A percentile compares a stretch with the other conserved stretches of the same genome.
These are phyloP conservation scores for Turritis glabra DNA, from an alignment of 345 rosid genomes.

Conservation along the genomic window DNA sequence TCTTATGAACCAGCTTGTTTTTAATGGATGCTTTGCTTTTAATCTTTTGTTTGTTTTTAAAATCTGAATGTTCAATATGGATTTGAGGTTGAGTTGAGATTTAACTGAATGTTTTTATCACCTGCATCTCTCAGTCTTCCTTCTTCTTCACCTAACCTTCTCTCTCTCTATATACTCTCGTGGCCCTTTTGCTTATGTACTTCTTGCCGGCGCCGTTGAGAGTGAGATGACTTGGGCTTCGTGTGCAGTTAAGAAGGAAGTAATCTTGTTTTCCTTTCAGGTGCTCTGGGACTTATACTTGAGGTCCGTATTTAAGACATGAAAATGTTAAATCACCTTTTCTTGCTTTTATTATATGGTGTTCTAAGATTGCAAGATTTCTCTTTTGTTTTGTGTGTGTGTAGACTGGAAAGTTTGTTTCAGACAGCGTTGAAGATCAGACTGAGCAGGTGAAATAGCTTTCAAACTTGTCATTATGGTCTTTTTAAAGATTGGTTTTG, in stretches of 20 bases:
- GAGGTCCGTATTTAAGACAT: slow-evolving; percentile 55
- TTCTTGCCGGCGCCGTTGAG: slow-evolving; percentile 24
- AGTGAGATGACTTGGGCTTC: slow-evolving; percentile 40
- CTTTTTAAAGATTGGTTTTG: slow-evolving; percentile 12
- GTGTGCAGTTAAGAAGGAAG: slow-evolving; percentile 63
- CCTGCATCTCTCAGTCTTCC: not conserved
- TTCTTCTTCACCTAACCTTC: slow-evolving; percentile 37
- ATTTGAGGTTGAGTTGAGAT: too few relatives aligned
- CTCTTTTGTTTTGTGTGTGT: slow-evolving; percentile 1
- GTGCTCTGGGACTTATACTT: slow-evolving; percentile 82
- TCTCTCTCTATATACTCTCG: not conserved
- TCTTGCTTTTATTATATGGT: too few relatives aligned
- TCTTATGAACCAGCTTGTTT: too few relatives aligned
- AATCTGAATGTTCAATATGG: too few relatives aligned
- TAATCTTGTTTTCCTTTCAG: slow-evolving; percentile 76
- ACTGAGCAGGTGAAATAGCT: slow-evolving; percentile 72
- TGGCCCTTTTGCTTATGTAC: not conserved
- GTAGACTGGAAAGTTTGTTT: slow-evolving; percentile 78
- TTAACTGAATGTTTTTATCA: too few relatives aligned
- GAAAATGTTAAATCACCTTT: not conserved
- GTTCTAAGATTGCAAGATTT: slow-evolving; percentile 16
- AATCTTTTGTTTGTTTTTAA: too few relatives aligned
- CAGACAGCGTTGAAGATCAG: slow-evolving; percentile 74
- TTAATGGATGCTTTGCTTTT: too few relatives aligned
- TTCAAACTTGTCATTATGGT: not conserved